Percentiles rank a stretch among this genome's conserved stretches.
These are phyloP conservation scores for Phaseolus coccineus DNA, from an alignment of 331 rosid genomes.

Conservation along the genomic window DNA sequence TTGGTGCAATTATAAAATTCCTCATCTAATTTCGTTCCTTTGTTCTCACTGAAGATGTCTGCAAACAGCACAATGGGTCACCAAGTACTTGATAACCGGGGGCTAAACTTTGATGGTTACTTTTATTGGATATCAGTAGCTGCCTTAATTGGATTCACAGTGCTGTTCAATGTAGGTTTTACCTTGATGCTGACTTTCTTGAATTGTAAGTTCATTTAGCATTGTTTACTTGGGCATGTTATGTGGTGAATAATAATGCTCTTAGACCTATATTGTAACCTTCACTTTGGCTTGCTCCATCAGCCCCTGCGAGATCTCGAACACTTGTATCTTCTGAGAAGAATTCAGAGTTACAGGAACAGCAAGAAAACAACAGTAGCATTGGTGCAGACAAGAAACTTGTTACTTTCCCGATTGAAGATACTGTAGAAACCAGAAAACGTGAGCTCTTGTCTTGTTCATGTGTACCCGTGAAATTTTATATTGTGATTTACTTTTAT, in stretches of 20 bases:
- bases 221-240: conserved; percentile 33
- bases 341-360: conserved; percentile 50
- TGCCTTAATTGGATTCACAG: conserved; percentile 60
- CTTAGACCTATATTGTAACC: conserved; percentile 18
- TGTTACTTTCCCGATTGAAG: conserved; percentile 27
- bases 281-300: conserved; percentile 31
- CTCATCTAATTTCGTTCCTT: conserved; percentile 11
- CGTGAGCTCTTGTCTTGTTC: conserved; percentile 31
- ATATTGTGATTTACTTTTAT: not conserved
- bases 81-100: conserved; percentile 57
- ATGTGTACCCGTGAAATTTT: not conserved
- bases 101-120: conserved; percentile 57
- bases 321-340: conserved; percentile 52
- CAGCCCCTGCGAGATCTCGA: conserved; percentile 66
- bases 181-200: conserved; percentile 58
- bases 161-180: conserved; percentile 57
- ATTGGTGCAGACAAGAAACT: conserved; percentile 29
- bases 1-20: conserved; percentile 1
- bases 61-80: conserved; percentile 54
- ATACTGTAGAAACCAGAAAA: conserved; percentile 30
- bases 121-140: conserved; percentile 64
- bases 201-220: conserved; percentile 51
- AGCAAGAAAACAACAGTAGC: conserved; percentile 35
- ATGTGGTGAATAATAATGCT: conserved; percentile 11
- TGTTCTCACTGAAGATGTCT: conserved; percentile 47